phyloP scores from a whole-genome alignment of 1,284 basidiomycete species.

The Ustilago crameri region DNA sequence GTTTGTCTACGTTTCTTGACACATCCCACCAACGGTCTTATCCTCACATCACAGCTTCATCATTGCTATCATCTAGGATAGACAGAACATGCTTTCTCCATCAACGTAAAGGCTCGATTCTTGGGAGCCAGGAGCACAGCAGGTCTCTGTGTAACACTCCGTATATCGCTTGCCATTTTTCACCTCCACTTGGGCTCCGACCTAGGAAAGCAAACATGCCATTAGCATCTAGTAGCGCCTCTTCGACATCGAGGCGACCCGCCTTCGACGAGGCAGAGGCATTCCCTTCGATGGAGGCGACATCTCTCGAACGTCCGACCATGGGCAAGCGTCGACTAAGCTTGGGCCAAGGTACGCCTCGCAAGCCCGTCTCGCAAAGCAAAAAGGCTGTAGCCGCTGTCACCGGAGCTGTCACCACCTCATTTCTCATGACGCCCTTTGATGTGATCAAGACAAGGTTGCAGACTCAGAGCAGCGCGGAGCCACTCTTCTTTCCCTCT shows the following conservation, averaged over 20 bases:
- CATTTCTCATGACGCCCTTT: conserved; percentile 91
- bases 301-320: conserved; percentile 31
- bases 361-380: conserved; percentile 71
- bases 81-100: conserved; percentile 8
- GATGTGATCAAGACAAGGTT: conserved; percentile 93
- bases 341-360: conserved; percentile 34
- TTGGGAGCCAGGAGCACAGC: background rate
- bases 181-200: conserved; percentile 11
- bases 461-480: conserved; percentile 75
- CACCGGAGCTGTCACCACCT: conserved; percentile 82
- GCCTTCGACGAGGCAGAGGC: conserved; percentile 29
- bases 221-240: conserved; percentile 2
- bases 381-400: conserved; percentile 81
- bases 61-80: background rate
- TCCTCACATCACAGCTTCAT: background rate
- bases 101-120: background rate
- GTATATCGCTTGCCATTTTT: conserved; percentile 1
- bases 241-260: conserved; percentile 10
- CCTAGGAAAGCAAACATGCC: conserved; percentile 13
- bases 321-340: conserved; percentile 13
- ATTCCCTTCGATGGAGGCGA: conserved; percentile 35
- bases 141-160: background rate
- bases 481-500: conserved; percentile 56
- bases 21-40: background rate
- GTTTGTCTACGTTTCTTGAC: no score